Conservation (phyloP, 345 rosid genomes). For the Anacardium occidentale region DNA sequence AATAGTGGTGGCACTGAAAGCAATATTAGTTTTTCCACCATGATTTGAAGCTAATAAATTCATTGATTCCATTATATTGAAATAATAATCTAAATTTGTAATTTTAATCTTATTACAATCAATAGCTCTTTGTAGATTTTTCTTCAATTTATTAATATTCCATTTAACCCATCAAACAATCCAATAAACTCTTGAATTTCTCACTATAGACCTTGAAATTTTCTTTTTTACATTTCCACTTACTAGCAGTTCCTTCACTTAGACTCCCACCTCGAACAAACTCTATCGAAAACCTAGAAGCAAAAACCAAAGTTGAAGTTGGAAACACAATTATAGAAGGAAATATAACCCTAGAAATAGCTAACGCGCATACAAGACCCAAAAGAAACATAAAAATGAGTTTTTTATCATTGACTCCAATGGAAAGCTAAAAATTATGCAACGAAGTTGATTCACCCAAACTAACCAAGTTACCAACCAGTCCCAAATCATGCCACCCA, state of each 20-base stretch:
- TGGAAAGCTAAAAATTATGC: constrained; percentile 44
- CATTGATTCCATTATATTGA: constrained; percentile 41
- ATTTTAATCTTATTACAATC: constrained; percentile 39
- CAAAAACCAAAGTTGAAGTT: constrained; percentile 53
- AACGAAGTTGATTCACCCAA: constrained; percentile 44
- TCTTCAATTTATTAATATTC: constrained; percentile 38
- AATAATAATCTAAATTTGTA: constrained; percentile 44
- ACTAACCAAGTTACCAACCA: constrained; percentile 25
- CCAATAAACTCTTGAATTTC: constrained; percentile 36
- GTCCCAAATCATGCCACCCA: constrained; percentile 57
- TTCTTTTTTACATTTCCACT: constrained; percentile 42
- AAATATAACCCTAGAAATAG: constrained; percentile 52
- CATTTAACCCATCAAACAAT: constrained; percentile 48
- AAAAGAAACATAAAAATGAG: constrained; percentile 41
- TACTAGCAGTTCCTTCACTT: constrained; percentile 26
- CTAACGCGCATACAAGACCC: constrained; percentile 57
- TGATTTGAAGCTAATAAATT: constrained; percentile 34
- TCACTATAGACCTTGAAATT: constrained; percentile 36
- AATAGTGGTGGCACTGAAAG: too few relatives aligned
- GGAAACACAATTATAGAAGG: constrained; percentile 52
- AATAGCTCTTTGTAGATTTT: constrained; percentile 42
- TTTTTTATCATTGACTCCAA: constrained; percentile 49
- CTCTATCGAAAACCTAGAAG: constrained; percentile 54
- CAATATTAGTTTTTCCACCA: too few relatives aligned
- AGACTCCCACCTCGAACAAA: constrained; percentile 46